These are phyloP conservation scores for Canavalia gladiata DNA, from an alignment of 306 rosid genomes.

Conservation along the genomic window DNA sequence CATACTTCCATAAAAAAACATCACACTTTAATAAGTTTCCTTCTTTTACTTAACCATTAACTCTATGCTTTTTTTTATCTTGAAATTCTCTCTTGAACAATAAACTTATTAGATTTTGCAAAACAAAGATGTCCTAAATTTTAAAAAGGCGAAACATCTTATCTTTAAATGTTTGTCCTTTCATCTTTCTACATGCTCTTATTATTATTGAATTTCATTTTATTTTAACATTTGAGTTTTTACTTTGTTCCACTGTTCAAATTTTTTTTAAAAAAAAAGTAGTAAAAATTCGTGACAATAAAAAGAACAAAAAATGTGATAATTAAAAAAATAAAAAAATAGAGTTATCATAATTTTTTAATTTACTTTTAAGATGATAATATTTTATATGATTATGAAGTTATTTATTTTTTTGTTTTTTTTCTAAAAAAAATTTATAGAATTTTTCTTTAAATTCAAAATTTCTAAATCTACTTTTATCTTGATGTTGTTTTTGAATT, in stretches of 20 bases:
- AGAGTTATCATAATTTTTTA: not conserved
- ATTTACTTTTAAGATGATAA: not conserved
- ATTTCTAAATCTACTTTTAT: constrained; percentile 10
- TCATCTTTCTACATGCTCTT: not conserved
- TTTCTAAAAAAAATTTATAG: not conserved
- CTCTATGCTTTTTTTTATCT: not conserved
- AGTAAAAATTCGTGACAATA: not conserved
- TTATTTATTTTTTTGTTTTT: not conserved
- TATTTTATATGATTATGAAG: not conserved
- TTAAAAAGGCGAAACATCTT: constrained; percentile 78
- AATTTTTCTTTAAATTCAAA: constrained; percentile 7
- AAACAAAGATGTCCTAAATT: constrained; percentile 75
- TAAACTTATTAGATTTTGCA: constrained; percentile 81
- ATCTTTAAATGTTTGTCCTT: constrained; percentile 73
- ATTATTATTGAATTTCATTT: not conserved
- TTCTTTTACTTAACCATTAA: not conserved
- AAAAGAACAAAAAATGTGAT: not conserved
- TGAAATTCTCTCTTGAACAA: constrained; percentile 49
- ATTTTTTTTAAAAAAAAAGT: not conserved
- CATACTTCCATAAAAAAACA: constrained; percentile 74
- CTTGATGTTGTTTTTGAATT: no score
- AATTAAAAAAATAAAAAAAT: not conserved
- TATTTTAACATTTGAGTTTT: constrained; percentile 1
- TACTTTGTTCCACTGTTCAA: not conserved
- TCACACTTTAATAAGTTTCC: constrained; percentile 68